Percentiles rank a stretch among this genome's conserved stretches.
Evolutionary conservation across 306 rosid species (phyloP).

Genomic region (Medicago arabica): DNA sequence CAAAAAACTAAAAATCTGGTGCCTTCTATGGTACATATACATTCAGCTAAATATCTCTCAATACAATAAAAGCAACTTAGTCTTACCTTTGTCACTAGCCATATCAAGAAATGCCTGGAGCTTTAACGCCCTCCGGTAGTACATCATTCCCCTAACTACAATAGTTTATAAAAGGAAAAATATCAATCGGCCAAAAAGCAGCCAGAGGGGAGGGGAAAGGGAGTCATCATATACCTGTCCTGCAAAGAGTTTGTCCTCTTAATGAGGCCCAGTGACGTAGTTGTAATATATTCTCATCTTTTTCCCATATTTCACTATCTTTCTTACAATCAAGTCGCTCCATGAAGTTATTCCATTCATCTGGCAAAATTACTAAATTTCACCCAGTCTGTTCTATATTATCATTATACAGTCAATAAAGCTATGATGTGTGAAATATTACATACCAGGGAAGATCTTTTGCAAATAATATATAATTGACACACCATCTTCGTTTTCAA

Average conservation of each 20-base stretch:
- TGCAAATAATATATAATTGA: constrained; percentile 91
- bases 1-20: constrained; percentile 32
- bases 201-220: constrained; percentile 22
- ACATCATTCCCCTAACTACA: constrained; percentile 99
- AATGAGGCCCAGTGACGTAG: constrained; percentile 97
- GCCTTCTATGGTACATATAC: constrained; percentile 8
- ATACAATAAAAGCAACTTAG: constrained; percentile 32
- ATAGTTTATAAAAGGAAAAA: constrained; percentile 34
- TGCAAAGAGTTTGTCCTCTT: constrained; percentile 94
- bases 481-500: constrained; percentile 96
- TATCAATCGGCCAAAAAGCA: constrained; percentile 37
- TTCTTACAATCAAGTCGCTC: constrained; percentile 90
- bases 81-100: constrained; percentile 81
- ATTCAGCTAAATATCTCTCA: constrained; percentile 32
- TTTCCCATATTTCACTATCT: constrained; percentile 83
- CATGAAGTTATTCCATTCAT: constrained; percentile 99
- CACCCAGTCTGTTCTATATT: constrained; percentile 25
- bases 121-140: constrained; percentile 89
- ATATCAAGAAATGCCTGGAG: constrained; percentile 99
- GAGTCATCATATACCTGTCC: constrained; percentile 73
- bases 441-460: constrained; percentile 95
- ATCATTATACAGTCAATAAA: constrained; percentile 31
- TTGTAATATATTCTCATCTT: constrained; percentile 84
- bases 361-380: constrained; percentile 53
- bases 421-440: constrained; percentile 34